A percentile compares a stretch with the other conserved stretches of the same genome.
Evolutionary conservation across 1,139 yeast species (phyloP).

Genomic region (Candida sanyaensis): DNA sequence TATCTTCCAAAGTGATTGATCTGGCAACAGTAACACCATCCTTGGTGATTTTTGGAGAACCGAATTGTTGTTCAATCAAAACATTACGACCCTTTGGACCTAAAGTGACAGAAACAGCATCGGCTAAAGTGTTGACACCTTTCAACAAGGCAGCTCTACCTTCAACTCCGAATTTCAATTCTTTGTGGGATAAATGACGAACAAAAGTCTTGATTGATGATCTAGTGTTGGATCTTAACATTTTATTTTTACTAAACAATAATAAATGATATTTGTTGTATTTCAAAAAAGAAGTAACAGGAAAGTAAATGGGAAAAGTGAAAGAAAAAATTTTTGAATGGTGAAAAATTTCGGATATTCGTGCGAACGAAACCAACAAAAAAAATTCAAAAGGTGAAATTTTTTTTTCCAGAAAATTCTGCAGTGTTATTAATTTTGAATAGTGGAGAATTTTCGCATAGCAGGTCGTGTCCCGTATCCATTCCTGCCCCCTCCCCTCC

Average conservation of each 20-base stretch:
- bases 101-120: constrained; percentile 94
- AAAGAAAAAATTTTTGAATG: background rate
- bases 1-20: constrained; percentile 83
- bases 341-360: constrained; percentile 2
- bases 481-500: too few species aligned
- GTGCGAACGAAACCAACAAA: background rate
- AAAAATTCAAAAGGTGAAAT: background rate
- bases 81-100: constrained; percentile 99
- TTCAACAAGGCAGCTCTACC: constrained; percentile 95
- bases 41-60: constrained; percentile 98
- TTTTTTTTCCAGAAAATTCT: constrained; percentile 6
- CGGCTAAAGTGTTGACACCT: constrained; percentile 96
- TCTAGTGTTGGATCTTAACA: constrained; percentile 60
- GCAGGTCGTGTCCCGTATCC: background rate
- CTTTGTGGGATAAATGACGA: constrained; percentile 82
- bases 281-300: background rate
- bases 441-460: background rate
- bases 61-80: constrained; percentile 94
- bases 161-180: constrained; percentile 96
- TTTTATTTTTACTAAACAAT: constrained; percentile 17
- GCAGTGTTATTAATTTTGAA: too few species aligned
- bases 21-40: constrained; percentile 99
- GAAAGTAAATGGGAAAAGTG: background rate
- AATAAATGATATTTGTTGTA: background rate
- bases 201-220: constrained; percentile 46